These are phyloP conservation scores for Annona cherimola DNA, from an alignment of 164 flowering plant species.

Conservation along the genomic window DNA sequence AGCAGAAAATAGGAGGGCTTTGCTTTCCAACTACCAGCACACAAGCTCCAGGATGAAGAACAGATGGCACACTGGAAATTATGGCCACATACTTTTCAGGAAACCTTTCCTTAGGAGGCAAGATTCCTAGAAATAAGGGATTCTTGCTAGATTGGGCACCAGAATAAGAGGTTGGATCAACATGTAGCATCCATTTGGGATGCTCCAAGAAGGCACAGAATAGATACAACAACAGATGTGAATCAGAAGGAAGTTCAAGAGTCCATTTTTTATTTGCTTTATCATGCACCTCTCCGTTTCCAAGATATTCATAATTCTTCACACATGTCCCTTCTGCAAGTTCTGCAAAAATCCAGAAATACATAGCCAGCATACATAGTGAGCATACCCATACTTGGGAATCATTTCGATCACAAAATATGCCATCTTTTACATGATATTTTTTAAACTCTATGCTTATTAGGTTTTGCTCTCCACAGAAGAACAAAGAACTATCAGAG, in stretches of 20 bases:
- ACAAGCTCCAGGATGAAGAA: slow-evolving; percentile 85
- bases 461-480: neutral
- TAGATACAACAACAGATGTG: slow-evolving; percentile 80
- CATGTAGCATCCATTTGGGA: slow-evolving; percentile 95
- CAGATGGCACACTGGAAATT: slow-evolving; percentile 58
- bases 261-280: slow-evolving; percentile 82
- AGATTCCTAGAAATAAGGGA: slow-evolving; percentile 78
- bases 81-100: slow-evolving; percentile 86
- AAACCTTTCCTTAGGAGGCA: slow-evolving; percentile 91
- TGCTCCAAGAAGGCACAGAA: slow-evolving; percentile 93
- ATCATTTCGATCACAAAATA: no score
- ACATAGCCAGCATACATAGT: slow-evolving; percentile 7
- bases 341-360: slow-evolving; percentile 37
- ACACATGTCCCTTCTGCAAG: slow-evolving; percentile 94
- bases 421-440: neutral
- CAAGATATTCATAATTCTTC: slow-evolving; percentile 83
- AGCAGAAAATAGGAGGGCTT: slow-evolving; percentile 74
- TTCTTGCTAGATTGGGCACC: slow-evolving; percentile 89
- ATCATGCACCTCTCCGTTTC: slow-evolving; percentile 76
- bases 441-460: neutral
- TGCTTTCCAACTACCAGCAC: slow-evolving; percentile 67
- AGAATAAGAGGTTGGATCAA: slow-evolving; percentile 74
- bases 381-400: neutral
- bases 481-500: neutral
- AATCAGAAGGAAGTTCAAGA: slow-evolving; percentile 85